These are phyloP conservation scores for Reticulomyxa filosa DNA, from an alignment of 78 protist genomes.

Conservation along the genomic window DNA sequence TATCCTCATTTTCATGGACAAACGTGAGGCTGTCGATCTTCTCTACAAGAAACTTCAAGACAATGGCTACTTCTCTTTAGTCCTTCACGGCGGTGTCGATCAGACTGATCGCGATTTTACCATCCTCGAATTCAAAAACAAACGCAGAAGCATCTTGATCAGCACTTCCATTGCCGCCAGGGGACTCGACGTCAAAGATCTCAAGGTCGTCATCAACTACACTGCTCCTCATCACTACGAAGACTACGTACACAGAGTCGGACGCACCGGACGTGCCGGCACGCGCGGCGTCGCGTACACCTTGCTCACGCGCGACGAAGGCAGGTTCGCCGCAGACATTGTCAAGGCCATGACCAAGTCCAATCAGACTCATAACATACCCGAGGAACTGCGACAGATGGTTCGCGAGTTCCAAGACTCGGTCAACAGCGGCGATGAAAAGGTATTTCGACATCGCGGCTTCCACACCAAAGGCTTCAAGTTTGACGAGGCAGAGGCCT, in stretches of 20 bases:
- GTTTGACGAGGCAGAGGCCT: no score
- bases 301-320: not conserved
- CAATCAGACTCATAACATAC: no score
- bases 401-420: no score
- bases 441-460: no score
- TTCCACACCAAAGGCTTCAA: no score
- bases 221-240: slow-evolving; percentile 74
- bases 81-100: slow-evolving; percentile 81
- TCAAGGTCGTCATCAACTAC: slow-evolving; percentile 72
- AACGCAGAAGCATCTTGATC: slow-evolving; percentile 33
- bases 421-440: no score
- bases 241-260: slow-evolving; percentile 91
- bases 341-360: no score
- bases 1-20: slow-evolving; percentile 67
- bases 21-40: slow-evolving; percentile 51
- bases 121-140: slow-evolving; percentile 51
- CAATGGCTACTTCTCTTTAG: slow-evolving; percentile 12
- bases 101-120: slow-evolving; percentile 71
- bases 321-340: not conserved
- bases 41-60: slow-evolving; percentile 35
- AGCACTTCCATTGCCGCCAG: slow-evolving; percentile 91
- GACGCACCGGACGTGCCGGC: slow-evolving; percentile 93
- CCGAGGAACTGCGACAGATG: no score
- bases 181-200: slow-evolving; percentile 84
- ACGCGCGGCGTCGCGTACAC: not conserved